Evolutionary conservation across 495 filamentous ascomycete species (phyloP), one percentile per base, ranked within the genome.

Genomic region (Penicillium atrosanguineum): DNA sequence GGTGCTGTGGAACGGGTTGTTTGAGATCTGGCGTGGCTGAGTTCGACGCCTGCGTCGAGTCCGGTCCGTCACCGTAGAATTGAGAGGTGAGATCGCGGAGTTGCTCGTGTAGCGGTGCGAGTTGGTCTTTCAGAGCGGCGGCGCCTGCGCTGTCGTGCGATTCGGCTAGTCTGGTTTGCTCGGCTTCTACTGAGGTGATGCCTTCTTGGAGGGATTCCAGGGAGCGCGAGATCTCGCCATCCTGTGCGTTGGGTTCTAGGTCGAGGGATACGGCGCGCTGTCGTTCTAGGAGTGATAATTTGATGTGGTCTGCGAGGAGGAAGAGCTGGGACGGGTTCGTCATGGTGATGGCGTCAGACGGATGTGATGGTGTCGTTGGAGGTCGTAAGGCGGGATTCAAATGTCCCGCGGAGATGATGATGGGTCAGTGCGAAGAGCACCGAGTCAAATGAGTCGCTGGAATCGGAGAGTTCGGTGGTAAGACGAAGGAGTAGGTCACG

Each of bases 241-340:
- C 91, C 70, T 95, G 89, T 7, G 87, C 82, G 65, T 90, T 90
- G 7, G 87, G 83, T 63, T 91, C 85, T 28, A 96, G 84, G 51
- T 90, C 85, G n/a, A 96, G 79, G 1, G 86, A 87, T 51, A 89
- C 84, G n/a, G 91, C 91, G 40, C 93, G 87, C 73, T 96, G 88
- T 44, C 93, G 85, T 68, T 97, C 94, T 23, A 97, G 68, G 7
- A 80, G 68, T 6, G 79, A 80, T 44, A 82, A 70, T 54, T 81
- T 81, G 61, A 81, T 78, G 53, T 79, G 74, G 60, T 82, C 77
- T 53, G 76, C 78, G 52, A 81, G 71, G 26, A 83, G 73, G 63
- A 80, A 79, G 26, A 80, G 71, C 49, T 82, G 78, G 18, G 73
- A 74, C 44, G 79, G 71, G 49, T 79, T 84, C 50, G 83, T 70